A percentile compares a stretch with the other conserved stretches of the same genome.
phyloP scores from a whole-genome alignment of 805 yeast genomes.

The Hanseniaspora jakobsenii region DNA sequence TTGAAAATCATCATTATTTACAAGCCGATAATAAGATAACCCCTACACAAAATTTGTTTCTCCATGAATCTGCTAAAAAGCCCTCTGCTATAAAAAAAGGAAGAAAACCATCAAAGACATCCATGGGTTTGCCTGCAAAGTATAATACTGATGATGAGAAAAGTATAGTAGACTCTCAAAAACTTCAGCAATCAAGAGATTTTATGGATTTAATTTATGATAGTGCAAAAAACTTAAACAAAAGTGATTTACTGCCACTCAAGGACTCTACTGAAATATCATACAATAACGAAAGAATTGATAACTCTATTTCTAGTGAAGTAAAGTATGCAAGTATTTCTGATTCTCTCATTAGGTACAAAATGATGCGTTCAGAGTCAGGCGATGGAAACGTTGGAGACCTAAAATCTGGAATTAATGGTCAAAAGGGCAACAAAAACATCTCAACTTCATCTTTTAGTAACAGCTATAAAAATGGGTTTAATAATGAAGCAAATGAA shows the following conservation, averaged over 20 bases:
- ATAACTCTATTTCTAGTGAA: slow-evolving; percentile 12
- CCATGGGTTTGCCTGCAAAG: no score
- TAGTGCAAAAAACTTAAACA: no score
- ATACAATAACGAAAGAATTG: background rate
- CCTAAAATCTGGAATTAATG: no score
- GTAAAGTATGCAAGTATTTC: slow-evolving; percentile 24
- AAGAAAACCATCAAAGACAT: slow-evolving; percentile 4
- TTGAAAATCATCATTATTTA: no score
- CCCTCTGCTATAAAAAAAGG: background rate
- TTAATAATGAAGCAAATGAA: background rate
- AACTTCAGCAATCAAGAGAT: slow-evolving; percentile 1
- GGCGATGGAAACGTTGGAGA: slow-evolving; percentile 24
- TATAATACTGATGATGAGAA: no score
- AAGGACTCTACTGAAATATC: no score
- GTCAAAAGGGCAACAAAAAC: no score
- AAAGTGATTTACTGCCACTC: no score
- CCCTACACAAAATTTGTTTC: no score
- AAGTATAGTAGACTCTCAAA: background rate
- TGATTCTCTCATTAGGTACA: slow-evolving; percentile 42
- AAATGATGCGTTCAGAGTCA: slow-evolving; percentile 31
- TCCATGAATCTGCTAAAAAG: background rate
- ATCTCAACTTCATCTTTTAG: background rate
- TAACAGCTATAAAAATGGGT: background rate
- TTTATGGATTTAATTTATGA: slow-evolving; percentile 12
- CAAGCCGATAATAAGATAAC: background rate